Evolutionary conservation across 2,329 filamentous ascomycete genomes (phyloP).

Genomic region (Bipolaris cookei): DNA sequence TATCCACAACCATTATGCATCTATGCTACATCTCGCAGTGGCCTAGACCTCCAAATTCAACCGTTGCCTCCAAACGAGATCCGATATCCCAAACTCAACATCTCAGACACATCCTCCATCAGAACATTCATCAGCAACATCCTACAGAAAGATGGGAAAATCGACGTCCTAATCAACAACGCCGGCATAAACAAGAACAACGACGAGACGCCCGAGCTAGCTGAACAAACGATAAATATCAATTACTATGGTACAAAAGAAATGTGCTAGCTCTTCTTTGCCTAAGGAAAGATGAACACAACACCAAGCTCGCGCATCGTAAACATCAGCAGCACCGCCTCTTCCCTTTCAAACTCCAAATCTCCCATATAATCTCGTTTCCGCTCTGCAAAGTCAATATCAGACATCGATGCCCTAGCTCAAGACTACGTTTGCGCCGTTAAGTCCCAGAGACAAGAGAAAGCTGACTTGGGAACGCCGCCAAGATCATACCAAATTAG

Average conservation of each 20-base stretch:
- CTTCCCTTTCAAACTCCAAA: constrained; percentile 18
- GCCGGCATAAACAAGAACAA: constrained; percentile 29
- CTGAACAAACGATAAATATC: constrained; percentile 16
- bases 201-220: constrained; percentile 15
- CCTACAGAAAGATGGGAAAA: constrained; percentile 6
- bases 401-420: constrained; percentile 14
- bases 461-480: constrained; percentile 15
- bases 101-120: constrained; percentile 22
- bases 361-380: constrained; percentile 1
- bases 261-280: constrained; percentile 24
- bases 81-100: constrained; percentile 24
- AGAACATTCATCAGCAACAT: constrained; percentile 16
- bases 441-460: constrained; percentile 1
- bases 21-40: constrained; percentile 30
- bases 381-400: not conserved
- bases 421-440: constrained; percentile 7
- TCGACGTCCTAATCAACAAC: constrained; percentile 34
- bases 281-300: constrained; percentile 6
- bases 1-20: constrained; percentile 21
- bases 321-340: constrained; percentile 22
- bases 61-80: constrained; percentile 14
- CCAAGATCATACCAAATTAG: constrained; percentile 33
- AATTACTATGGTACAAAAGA: constrained; percentile 30
- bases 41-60: constrained; percentile 18
- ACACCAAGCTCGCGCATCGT: constrained; percentile 24